A percentile compares a stretch with the other conserved stretches of the same genome.
Conservation (phyloP, 2,329 filamentous ascomycete species). For the Neofusicoccum parvum region DNA sequence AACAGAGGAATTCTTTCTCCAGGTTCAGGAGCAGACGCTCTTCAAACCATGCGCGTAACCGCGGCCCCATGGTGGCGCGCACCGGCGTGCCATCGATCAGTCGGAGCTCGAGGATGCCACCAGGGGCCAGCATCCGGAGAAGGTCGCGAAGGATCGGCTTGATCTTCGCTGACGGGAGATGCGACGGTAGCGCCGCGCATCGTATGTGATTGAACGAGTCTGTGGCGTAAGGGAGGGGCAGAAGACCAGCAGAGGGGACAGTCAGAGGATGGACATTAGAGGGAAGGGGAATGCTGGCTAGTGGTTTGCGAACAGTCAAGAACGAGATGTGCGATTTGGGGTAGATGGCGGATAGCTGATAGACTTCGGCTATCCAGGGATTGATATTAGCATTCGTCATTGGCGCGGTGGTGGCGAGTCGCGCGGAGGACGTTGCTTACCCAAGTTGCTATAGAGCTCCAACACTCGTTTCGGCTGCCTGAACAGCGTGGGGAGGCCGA, state of each 20-base stretch:
- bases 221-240: constrained; percentile 54
- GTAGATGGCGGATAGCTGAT: constrained; percentile 48
- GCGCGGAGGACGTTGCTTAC: constrained; percentile 1
- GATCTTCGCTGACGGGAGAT: constrained; percentile 60
- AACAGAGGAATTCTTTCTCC: constrained; percentile 60
- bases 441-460: constrained; percentile 42
- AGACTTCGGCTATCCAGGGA: constrained; percentile 41
- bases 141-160: constrained; percentile 60
- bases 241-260: constrained; percentile 37
- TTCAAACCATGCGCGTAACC: constrained; percentile 63
- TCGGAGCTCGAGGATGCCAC: constrained; percentile 60
- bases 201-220: constrained; percentile 41
- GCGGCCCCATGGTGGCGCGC: constrained; percentile 58
- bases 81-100: constrained; percentile 66
- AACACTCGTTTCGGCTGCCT: constrained; percentile 28
- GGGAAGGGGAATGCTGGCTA: constrained; percentile 35
- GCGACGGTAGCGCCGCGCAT: constrained; percentile 55
- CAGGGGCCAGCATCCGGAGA: constrained; percentile 56
- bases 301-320: constrained; percentile 35
- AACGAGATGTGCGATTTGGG: constrained; percentile 40
- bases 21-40: constrained; percentile 62
- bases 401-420: constrained; percentile 27
- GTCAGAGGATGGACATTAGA: constrained; percentile 34
- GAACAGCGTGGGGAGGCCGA: constrained; percentile 25
- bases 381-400: constrained; percentile 24